Base-by-base conservation (phyloP, 352 stramenopile species). In the Globisporangium spiculum region DNA sequence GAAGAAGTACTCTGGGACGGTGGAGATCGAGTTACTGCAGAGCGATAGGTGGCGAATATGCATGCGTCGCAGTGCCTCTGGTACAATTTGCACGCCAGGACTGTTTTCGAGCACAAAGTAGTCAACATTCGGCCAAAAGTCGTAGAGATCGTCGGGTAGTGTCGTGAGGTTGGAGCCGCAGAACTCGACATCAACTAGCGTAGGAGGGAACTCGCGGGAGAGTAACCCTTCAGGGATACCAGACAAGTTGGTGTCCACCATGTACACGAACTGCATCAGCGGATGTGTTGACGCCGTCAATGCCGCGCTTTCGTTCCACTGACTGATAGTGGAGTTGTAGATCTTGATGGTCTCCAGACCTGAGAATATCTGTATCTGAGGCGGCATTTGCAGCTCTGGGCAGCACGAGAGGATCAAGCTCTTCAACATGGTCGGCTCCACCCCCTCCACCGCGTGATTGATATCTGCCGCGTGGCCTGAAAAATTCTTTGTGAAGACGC, bases 101-200 rank as follows among this genome's bases (percentile, higher is more conserved):
- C 48, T 53, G 32, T 59, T 66, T 26, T 59, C 61, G n/a, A 66
- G 46, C 61, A 66, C 61, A 9, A 66, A 16, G 61, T 66, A 66
- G 61, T 60, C 48, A 32, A 60, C 46, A 38, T 34, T 55, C n/a
- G 63, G 53, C 36, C 63, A 68, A 26, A 22, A 46, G 10, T 55
- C 27, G 53, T 46, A n/a, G 18, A 68, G 38, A 18, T 63, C 53
- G 4, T 62, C 27, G 0, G 63, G 63, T 0, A 68, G 20, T 9
- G 34, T 54, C 3, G 53, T 54, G 4, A 68, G 36, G 36, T 68
- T 68, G 16, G 63, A 32, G 36, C 52, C 48, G 22, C 52, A 46
- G 34, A 67, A 54, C 63, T 67, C 63, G 4, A 67, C 34, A 14
- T 67, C 52, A 4, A 30, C 7, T 3, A 67, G 52, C 9, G 52